These are phyloP conservation scores for Adansonia madagascariensis DNA, from an alignment of 441 rosid genomes.

Conservation along the genomic window DNA sequence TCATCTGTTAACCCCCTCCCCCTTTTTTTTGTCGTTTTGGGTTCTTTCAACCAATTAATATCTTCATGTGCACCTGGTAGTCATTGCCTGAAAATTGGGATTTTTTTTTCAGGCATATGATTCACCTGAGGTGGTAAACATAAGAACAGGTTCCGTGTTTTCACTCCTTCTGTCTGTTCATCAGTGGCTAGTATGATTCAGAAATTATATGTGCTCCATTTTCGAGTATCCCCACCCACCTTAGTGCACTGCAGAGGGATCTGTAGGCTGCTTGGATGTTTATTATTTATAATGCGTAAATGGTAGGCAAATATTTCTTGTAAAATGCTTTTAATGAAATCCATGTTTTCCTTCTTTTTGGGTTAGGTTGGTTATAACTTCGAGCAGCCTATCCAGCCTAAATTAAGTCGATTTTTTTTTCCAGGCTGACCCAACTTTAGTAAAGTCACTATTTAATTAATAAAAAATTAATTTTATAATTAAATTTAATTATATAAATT, in stretches of 20 bases:
- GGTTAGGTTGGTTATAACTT: background rate
- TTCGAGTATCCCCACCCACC: conserved; percentile 6
- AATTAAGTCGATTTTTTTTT: no score
- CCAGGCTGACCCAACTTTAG: no score
- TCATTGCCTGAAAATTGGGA: conserved; percentile 40
- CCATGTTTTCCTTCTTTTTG: background rate
- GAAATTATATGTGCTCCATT: conserved; percentile 30
- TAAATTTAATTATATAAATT: no score
- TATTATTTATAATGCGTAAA: conserved; percentile 25
- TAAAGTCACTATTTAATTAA: no score
- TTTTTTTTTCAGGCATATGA: conserved; percentile 44
- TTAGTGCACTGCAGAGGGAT: conserved; percentile 26
- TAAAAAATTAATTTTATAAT: no score
- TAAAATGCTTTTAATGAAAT: conserved; percentile 36
- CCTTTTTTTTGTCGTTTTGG: background rate
- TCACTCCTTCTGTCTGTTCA: conserved; percentile 34
- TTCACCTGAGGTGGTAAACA: conserved; percentile 83
- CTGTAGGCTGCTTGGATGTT: conserved; percentile 27
- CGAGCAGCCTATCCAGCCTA: no score
- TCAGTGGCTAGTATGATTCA: conserved; percentile 25
- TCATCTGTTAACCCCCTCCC: conserved; percentile 25
- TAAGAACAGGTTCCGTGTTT: conserved; percentile 46
- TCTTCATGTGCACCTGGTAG: conserved; percentile 72
- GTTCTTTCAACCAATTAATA: conserved; percentile 37
- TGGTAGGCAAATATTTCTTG: conserved; percentile 31